Conservation (phyloP, 2,329 filamentous ascomycete genomes). For the Biscogniauxia mediterranea region DNA sequence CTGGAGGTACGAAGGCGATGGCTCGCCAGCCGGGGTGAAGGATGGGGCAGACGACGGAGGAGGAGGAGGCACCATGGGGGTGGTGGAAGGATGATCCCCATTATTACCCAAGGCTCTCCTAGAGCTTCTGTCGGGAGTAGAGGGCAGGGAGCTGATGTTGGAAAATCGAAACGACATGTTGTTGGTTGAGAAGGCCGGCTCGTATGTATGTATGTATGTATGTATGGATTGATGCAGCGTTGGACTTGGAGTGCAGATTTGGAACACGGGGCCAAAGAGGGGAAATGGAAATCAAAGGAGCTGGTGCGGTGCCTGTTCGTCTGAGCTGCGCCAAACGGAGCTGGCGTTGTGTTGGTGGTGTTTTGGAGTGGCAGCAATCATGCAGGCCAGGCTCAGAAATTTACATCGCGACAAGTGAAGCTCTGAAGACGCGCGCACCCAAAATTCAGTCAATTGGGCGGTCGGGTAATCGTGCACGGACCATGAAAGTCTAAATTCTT, state of each 20-base stretch:
- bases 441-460: neutral
- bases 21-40: constrained; percentile 56
- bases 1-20: constrained; percentile 53
- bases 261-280: neutral
- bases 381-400: neutral
- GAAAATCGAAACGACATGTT: constrained; percentile 38
- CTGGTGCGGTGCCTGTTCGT: neutral
- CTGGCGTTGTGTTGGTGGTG: neutral
- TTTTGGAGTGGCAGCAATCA: neutral
- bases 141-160: constrained; percentile 45
- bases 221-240: neutral
- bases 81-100: constrained; percentile 48
- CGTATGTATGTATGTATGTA: too few species aligned
- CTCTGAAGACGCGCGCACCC: neutral
- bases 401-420: neutral
- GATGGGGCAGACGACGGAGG: constrained; percentile 50
- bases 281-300: neutral
- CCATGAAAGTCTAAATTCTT: neutral
- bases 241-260: neutral
- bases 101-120: constrained; percentile 38
- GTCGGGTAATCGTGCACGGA: neutral
- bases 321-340: neutral
- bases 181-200: constrained; percentile 9
- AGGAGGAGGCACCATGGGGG: constrained; percentile 51
- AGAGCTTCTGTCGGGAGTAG: constrained; percentile 47